Conservation (phyloP, 352 stramenopile species). For the Globisporangium alternatum region DNA sequence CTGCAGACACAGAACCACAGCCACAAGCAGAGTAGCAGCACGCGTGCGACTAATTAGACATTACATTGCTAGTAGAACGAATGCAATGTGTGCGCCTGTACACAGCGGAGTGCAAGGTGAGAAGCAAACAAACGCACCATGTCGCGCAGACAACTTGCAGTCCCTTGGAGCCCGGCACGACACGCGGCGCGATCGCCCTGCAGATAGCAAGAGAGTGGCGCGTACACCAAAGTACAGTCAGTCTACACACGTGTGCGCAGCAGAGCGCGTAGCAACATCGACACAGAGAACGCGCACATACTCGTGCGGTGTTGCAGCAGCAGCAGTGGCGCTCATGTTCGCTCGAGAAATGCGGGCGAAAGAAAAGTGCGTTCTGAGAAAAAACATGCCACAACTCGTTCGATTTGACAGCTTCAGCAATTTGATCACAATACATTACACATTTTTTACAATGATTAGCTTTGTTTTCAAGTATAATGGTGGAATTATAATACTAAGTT, state of each 20-base stretch:
- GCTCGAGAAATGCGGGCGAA: neutral
- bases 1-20: conserved; percentile 21
- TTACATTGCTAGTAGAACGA: neutral
- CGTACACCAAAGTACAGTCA: neutral
- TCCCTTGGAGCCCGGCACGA: conserved; percentile 51
- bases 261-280: neutral
- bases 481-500: too few relatives aligned
- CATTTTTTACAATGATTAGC: too few relatives aligned
- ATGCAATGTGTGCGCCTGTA: neutral
- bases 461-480: too few relatives aligned
- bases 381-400: neutral
- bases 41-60: too few relatives aligned
- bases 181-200: conserved; percentile 47
- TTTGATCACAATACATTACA: too few relatives aligned
- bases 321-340: neutral
- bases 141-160: conserved; percentile 50
- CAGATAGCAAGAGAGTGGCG: neutral
- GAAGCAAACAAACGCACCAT: conserved; percentile 32
- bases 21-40: neutral
- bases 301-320: neutral
- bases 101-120: neutral
- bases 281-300: neutral
- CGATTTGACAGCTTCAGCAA: neutral
- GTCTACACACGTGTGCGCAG: neutral
- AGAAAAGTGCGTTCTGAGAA: conserved; percentile 6